Evolutionary conservation across 495 filamentous ascomycete species (phyloP).

Genomic region (Aspergillus egyptiacus): DNA sequence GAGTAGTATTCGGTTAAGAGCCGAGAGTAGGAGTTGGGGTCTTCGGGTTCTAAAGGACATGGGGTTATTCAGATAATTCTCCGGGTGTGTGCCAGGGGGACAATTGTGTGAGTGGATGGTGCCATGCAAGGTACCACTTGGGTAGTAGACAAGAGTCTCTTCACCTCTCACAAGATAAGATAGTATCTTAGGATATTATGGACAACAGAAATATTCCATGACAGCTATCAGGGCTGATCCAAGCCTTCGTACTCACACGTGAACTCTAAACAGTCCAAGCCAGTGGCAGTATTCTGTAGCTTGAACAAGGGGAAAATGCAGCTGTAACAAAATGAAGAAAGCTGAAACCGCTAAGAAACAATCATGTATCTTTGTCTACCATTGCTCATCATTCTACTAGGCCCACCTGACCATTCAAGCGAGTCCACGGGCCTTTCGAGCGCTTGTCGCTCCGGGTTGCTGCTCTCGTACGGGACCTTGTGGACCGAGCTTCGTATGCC

Average conservation of each 20-base stretch:
- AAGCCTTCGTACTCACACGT: background rate
- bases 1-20: background rate
- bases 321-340: too few relatives aligned
- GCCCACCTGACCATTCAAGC: constrained; percentile 34
- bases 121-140: too few relatives aligned
- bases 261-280: too few relatives aligned
- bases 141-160: too few relatives aligned
- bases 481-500: constrained; percentile 29
- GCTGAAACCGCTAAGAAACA: background rate
- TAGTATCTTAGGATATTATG: too few relatives aligned
- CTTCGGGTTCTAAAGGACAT: background rate
- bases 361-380: background rate
- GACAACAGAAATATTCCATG: too few relatives aligned
- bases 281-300: background rate
- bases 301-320: too few relatives aligned
- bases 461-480: constrained; percentile 17
- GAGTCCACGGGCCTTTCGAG: constrained; percentile 34
- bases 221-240: background rate
- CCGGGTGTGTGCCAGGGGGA: background rate
- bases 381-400: constrained; percentile 14
- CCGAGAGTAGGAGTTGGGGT: background rate
- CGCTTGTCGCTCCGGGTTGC: constrained; percentile 22
- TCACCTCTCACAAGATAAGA: too few relatives aligned
- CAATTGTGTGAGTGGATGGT: too few relatives aligned
- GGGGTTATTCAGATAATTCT: background rate